Evolutionary conservation across 805 yeast species (phyloP).

Genomic region (Ogataea saltuana): DNA sequence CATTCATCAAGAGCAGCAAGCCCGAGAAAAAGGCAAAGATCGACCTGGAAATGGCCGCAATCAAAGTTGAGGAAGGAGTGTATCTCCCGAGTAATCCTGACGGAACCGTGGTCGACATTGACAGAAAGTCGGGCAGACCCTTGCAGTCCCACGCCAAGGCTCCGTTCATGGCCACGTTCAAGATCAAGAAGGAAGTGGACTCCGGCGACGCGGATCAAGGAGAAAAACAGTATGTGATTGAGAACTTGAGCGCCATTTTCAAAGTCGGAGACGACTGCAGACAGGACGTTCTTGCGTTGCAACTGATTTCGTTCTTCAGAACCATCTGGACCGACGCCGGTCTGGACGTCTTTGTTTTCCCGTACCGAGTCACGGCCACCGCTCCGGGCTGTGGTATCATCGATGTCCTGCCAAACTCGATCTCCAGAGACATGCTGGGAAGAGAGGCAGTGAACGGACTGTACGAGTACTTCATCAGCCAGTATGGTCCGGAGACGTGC

Average conservation of each 20-base stretch:
- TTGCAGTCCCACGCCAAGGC: slow-evolving; percentile 98
- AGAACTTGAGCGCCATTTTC: slow-evolving; percentile 86
- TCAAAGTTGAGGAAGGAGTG: slow-evolving; percentile 75
- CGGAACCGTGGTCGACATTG: slow-evolving; percentile 89
- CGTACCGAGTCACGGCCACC: slow-evolving; percentile 95
- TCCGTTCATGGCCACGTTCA: slow-evolving; percentile 96
- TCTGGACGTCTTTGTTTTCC: slow-evolving; percentile 86
- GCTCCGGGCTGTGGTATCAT: slow-evolving; percentile 99
- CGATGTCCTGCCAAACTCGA: slow-evolving; percentile 93
- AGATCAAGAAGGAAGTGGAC: slow-evolving; percentile 61
- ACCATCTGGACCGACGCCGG: slow-evolving; percentile 89
- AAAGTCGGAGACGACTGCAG: slow-evolving; percentile 99
- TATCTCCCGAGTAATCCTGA: slow-evolving; percentile 96
- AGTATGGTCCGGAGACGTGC: slow-evolving; percentile 92
- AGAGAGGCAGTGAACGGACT: slow-evolving; percentile 98
- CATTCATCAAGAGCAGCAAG: slow-evolving; percentile 89
- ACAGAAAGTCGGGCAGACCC: slow-evolving; percentile 89
- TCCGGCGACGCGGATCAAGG: too few species aligned
- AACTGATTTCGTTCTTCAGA: slow-evolving; percentile 86
- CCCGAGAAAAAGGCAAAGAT: slow-evolving; percentile 95
- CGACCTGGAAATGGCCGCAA: slow-evolving; percentile 90
- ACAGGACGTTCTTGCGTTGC: slow-evolving; percentile 93
- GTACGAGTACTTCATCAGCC: slow-evolving; percentile 86
- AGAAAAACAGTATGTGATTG: slow-evolving; percentile 27
- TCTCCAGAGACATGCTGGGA: slow-evolving; percentile 97